Conservation (phyloP, 495 filamentous ascomycete species). For the Halenospora varia region DNA sequence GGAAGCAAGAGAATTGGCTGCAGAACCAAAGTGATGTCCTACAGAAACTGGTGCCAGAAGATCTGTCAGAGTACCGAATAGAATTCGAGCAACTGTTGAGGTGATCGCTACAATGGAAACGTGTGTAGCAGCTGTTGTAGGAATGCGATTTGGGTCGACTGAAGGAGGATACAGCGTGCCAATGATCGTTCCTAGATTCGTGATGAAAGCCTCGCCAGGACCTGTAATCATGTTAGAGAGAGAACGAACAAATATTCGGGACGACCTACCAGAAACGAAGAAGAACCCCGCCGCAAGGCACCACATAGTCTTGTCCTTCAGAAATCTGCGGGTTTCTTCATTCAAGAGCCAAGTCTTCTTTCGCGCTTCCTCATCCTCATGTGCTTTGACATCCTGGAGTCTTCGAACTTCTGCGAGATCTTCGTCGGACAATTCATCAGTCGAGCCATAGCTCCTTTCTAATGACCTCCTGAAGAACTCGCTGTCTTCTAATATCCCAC, state of each 20-base stretch:
- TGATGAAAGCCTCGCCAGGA: conserved; percentile 94
- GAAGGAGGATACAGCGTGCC: conserved; percentile 71
- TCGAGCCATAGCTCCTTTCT: conserved; percentile 29
- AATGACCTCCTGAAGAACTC: conserved; percentile 51
- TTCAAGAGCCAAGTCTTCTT: conserved; percentile 88
- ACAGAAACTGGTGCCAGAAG: conserved; percentile 69
- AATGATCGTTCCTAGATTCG: conserved; percentile 93
- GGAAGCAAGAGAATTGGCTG: conserved; percentile 21
- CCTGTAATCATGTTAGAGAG: conserved; percentile 47
- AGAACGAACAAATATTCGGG: neutral
- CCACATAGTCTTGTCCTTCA: conserved; percentile 93
- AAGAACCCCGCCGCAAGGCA: conserved; percentile 87
- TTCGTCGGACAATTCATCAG: conserved; percentile 26
- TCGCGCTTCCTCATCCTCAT: conserved; percentile 59
- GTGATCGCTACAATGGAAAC: conserved; percentile 88
- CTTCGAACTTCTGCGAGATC: conserved; percentile 31
- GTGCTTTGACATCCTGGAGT: conserved; percentile 39
- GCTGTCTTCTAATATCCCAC: conserved; percentile 73
- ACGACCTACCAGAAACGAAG: conserved; percentile 50
- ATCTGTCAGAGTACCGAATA: conserved; percentile 83
- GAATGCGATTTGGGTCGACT: conserved; percentile 36
- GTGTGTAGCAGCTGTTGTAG: conserved; percentile 76
- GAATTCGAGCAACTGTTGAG: conserved; percentile 81
- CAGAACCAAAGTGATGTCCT: conserved; percentile 25
- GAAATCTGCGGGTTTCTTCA: conserved; percentile 76